Percentiles rank a stretch among this genome's conserved stretches.
phyloP scores from a whole-genome alignment of 2,329 filamentous ascomycete species.

The Phialophora chinensis region DNA sequence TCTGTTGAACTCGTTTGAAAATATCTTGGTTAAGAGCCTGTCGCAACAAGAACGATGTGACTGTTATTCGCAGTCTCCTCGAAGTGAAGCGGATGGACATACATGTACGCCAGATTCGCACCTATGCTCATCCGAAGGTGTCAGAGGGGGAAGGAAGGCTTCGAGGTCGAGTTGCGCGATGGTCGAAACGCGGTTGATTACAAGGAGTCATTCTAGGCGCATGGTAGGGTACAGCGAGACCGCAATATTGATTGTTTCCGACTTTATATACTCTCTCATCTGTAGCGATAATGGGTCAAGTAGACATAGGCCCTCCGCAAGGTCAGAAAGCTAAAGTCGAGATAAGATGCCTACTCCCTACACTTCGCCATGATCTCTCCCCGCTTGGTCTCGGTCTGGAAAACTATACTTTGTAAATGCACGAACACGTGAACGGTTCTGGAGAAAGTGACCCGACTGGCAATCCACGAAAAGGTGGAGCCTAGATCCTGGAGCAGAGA shows the following conservation, averaged over 20 bases:
- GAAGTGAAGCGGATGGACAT: background rate
- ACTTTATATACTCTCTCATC: background rate
- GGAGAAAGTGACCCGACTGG: too few species aligned
- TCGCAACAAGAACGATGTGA: background rate
- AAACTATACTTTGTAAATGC: too few species aligned
- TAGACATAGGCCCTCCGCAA: background rate
- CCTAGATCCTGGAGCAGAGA: background rate
- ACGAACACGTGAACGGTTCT: too few species aligned
- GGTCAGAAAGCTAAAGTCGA: background rate
- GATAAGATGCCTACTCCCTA: background rate
- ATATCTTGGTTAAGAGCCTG: background rate
- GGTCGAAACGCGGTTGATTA: background rate
- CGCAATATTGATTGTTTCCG: background rate
- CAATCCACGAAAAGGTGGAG: too few species aligned
- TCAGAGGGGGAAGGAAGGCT: background rate
- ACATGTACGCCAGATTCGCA: background rate
- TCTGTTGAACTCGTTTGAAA: background rate
- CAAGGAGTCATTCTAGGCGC: constrained; percentile 4
- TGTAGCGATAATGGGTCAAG: background rate
- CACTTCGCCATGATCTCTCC: rapidly evolving
- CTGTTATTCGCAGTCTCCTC: background rate
- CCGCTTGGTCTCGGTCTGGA: background rate
- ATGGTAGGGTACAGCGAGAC: constrained; percentile 4
- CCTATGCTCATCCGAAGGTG: background rate
- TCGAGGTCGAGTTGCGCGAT: background rate